These are phyloP conservation scores for Nematodospora anomalae DNA, from an alignment of 1,139 yeast genomes.

Conservation along the genomic window DNA sequence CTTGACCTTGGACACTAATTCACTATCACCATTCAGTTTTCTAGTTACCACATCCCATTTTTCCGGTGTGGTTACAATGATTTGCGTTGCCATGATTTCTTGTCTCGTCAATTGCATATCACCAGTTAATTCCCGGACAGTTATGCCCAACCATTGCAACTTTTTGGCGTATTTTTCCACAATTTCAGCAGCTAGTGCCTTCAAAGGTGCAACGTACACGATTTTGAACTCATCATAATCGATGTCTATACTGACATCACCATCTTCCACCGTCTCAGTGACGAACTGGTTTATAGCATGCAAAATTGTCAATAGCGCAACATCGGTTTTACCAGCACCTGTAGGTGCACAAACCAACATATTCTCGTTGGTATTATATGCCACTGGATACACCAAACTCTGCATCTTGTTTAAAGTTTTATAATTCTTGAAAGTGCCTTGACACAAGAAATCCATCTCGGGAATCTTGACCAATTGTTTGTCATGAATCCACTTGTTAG, in stretches of 20 bases:
- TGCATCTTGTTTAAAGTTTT: slow-evolving; percentile 83
- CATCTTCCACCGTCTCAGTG: slow-evolving; percentile 49
- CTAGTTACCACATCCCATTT: slow-evolving; percentile 99
- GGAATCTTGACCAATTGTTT: slow-evolving; percentile 55
- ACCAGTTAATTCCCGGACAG: slow-evolving; percentile 90
- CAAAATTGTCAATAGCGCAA: slow-evolving; percentile 81
- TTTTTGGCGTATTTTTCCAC: slow-evolving; percentile 84
- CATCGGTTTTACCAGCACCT: slow-evolving; percentile 99
- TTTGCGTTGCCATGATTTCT: slow-evolving; percentile 82
- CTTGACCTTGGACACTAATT: slow-evolving; percentile 80
- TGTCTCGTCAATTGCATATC: slow-evolving; percentile 91
- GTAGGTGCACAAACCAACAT: slow-evolving; percentile 99
- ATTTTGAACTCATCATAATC: slow-evolving; percentile 84
- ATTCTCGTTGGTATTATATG: slow-evolving; percentile 89
- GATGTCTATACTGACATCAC: slow-evolving; percentile 55
- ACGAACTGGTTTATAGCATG: slow-evolving; percentile 74
- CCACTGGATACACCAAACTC: slow-evolving; percentile 87
- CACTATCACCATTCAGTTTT: slow-evolving; percentile 82
- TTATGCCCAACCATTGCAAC: slow-evolving; percentile 79
- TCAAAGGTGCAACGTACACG: slow-evolving; percentile 92
- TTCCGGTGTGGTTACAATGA: slow-evolving; percentile 95
- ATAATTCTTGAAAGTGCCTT: slow-evolving; percentile 82
- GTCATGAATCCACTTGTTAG: slow-evolving; percentile 49
- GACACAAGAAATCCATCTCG: slow-evolving; percentile 75
- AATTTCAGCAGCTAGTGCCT: slow-evolving; percentile 96